Conservation (phyloP, 2,329 filamentous ascomycete genomes). For the Hypoxylon sp. region DNA sequence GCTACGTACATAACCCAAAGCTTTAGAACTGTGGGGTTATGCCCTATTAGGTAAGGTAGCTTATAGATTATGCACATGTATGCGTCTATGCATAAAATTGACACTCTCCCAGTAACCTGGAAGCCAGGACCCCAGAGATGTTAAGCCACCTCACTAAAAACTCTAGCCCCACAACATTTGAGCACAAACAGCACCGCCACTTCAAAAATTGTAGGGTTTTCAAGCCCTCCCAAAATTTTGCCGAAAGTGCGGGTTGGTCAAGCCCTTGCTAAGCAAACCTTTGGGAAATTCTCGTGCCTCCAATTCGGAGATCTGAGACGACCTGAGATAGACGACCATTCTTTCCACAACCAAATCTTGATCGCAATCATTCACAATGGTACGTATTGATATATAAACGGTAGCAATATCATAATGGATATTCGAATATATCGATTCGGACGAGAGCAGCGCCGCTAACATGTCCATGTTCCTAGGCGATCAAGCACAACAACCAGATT, state of each 20-base stretch:
- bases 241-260: conserved; percentile 52
- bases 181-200: conserved; percentile 31
- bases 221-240: conserved; percentile 61
- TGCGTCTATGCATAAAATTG: too few relatives aligned
- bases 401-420: not conserved
- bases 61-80: too few relatives aligned
- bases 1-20: too few relatives aligned
- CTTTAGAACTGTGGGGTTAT: too few relatives aligned
- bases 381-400: conserved; percentile 28
- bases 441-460: conserved; percentile 53
- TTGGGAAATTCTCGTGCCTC: conserved; percentile 56
- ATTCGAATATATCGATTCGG: conserved; percentile 44
- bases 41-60: too few relatives aligned
- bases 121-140: not conserved
- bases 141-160: conserved; percentile 7
- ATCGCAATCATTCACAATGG: conserved; percentile 67
- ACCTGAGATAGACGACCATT: conserved; percentile 52
- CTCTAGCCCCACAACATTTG: not conserved
- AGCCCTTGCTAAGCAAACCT: conserved; percentile 28
- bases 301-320: conserved; percentile 55
- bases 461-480: conserved; percentile 74
- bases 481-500: conserved; percentile 99
- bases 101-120: too few relatives aligned
- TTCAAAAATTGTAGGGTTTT: conserved; percentile 58
- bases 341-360: conserved; percentile 62